Percentiles rank a stretch among this genome's conserved stretches.
Evolutionary conservation across 2,329 filamentous ascomycete genomes (phyloP).

Genomic region (Trichophaea hybrida): DNA sequence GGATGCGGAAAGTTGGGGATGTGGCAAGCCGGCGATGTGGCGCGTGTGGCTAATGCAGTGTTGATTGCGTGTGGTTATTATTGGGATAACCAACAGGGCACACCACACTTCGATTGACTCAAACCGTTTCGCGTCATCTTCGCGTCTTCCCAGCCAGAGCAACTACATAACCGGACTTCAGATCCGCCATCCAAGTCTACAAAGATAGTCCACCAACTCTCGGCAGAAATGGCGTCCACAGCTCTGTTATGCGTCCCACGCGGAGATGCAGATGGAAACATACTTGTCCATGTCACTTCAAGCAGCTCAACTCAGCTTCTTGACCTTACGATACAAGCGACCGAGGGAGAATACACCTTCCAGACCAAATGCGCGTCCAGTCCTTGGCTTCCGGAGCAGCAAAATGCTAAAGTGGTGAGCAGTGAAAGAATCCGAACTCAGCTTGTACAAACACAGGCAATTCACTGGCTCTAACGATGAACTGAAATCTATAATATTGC

Average conservation of each 20-base stretch:
- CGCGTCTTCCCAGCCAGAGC: neutral
- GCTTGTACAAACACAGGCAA: conserved; percentile 13
- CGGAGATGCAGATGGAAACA: conserved; percentile 30
- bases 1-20: too few species aligned
- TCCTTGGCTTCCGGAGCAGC: neutral
- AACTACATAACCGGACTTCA: neutral
- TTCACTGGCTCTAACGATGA: conserved; percentile 6
- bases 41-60: too few species aligned
- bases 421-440: neutral
- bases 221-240: neutral
- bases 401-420: neutral
- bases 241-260: conserved; percentile 29
- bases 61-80: too few species aligned
- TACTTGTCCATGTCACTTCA: conserved; percentile 30
- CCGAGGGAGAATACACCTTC: conserved; percentile 21
- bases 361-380: conserved; percentile 7
- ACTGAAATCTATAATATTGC: conserved; percentile 14
- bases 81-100: too few species aligned
- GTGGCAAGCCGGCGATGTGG: too few species aligned
- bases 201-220: neutral
- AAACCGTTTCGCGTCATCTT: neutral
- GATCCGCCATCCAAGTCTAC: neutral
- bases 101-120: neutral
- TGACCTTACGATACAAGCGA: conserved; percentile 17
- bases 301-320: conserved; percentile 8